phyloP scores from a whole-genome alignment of 768 basidiomycete species.

The Cystobasidium onofrii region DNA sequence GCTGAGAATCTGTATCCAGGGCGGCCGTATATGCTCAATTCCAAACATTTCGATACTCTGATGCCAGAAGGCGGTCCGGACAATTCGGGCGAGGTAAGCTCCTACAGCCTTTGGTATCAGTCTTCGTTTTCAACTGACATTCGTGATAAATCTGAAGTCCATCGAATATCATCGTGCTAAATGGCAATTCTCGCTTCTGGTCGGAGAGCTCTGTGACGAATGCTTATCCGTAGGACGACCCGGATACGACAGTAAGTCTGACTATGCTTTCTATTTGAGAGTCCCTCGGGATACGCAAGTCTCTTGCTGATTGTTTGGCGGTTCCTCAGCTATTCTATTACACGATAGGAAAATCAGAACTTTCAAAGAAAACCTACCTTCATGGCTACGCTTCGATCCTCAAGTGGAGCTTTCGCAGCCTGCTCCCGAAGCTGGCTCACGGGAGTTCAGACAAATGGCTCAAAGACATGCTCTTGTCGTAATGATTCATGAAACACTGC shows the following conservation, averaged over 20 bases:
- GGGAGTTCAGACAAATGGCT: conserved; percentile 10
- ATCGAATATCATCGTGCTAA: conserved; percentile 18
- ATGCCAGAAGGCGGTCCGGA: not conserved
- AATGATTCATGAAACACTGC: conserved; percentile 24
- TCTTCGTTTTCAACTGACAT: not conserved
- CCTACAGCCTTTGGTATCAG: not conserved
- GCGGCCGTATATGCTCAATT: conserved; percentile 27
- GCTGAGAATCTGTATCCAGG: not conserved
- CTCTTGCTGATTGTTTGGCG: not conserved
- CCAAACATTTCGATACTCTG: conserved; percentile 23
- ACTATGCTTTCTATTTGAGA: no score
- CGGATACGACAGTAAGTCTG: conserved; percentile 22
- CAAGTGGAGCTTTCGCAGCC: not conserved
- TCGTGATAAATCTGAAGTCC: not conserved
- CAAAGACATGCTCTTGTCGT: conserved; percentile 22
- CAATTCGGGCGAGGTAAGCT: conserved; percentile 15
- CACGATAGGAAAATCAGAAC: conserved; percentile 11
- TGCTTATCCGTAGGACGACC: conserved; percentile 24
- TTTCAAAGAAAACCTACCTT: conserved; percentile 19
- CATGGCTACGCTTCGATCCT: conserved; percentile 22
- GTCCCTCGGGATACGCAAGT: no score
- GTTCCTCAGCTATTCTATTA: conserved; percentile 8
- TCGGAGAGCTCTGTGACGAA: conserved; percentile 31
- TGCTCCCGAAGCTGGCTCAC: not conserved
- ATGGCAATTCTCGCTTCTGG: conserved; percentile 4